phyloP scores from a whole-genome alignment of 805 yeast genomes.

The Saturnispora zaruensis region DNA sequence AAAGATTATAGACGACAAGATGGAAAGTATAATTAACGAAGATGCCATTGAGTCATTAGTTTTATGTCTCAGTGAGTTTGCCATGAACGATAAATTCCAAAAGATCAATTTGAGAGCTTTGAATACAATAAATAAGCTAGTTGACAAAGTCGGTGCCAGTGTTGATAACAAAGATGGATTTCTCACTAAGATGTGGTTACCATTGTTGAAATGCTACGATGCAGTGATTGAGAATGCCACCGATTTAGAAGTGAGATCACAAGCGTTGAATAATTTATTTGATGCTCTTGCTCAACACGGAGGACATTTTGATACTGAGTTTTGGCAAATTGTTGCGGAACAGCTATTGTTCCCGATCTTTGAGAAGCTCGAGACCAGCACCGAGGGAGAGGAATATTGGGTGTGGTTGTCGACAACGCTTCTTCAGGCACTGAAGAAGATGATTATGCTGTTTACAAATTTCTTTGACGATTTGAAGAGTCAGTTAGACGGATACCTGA shows the following conservation, averaged over 20 bases:
- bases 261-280: slow-evolving; percentile 76
- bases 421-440: slow-evolving; percentile 86
- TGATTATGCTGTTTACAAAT: slow-evolving; percentile 74
- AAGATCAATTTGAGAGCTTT: slow-evolving; percentile 73
- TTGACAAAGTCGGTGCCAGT: slow-evolving; percentile 47
- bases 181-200: slow-evolving; percentile 68
- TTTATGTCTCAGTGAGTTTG: slow-evolving; percentile 67
- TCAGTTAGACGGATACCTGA: slow-evolving; percentile 71
- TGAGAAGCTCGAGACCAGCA: slow-evolving; percentile 63
- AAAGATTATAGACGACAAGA: slow-evolving; percentile 51
- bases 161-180: slow-evolving; percentile 28
- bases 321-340: slow-evolving; percentile 78
- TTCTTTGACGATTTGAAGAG: slow-evolving; percentile 71
- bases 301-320: slow-evolving; percentile 55
- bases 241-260: slow-evolving; percentile 88
- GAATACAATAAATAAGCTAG: slow-evolving; percentile 57
- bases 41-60: slow-evolving; percentile 63
- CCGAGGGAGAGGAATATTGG: slow-evolving; percentile 75
- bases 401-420: slow-evolving; percentile 96
- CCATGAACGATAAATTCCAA: slow-evolving; percentile 79
- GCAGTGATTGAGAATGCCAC: slow-evolving; percentile 88
- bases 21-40: slow-evolving; percentile 56
- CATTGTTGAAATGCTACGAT: slow-evolving; percentile 76
- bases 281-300: slow-evolving; percentile 77
- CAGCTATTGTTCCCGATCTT: slow-evolving; percentile 86